Evolutionary conservation across 805 yeast species (phyloP).

Genomic region (Candida tallmaniae): DNA sequence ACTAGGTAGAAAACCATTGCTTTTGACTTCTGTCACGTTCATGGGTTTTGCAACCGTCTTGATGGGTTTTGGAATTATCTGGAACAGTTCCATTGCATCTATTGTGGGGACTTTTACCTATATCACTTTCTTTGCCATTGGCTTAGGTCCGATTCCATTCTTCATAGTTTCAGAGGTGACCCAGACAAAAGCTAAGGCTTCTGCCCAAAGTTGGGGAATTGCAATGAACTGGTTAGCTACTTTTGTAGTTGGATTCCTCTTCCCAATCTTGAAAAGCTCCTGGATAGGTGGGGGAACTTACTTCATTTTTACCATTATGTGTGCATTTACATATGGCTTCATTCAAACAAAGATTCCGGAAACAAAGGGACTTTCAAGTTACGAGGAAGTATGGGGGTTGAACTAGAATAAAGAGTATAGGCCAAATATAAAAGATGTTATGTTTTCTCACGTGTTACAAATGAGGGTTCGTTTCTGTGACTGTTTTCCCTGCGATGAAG

Average conservation of each 20-base stretch:
- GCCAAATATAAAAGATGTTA: no score
- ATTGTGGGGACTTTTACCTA: constrained; percentile 65
- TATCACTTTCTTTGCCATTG: constrained; percentile 83
- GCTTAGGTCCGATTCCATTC: constrained; percentile 95
- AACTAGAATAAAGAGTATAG: no score
- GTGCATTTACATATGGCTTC: constrained; percentile 47
- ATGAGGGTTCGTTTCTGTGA: no score
- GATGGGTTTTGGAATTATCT: constrained; percentile 63
- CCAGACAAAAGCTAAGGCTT: constrained; percentile 69
- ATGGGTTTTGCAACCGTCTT: constrained; percentile 65
- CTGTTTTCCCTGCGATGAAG: no score
- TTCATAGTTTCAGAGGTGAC: constrained; percentile 84
- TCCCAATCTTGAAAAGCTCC: constrained; percentile 63
- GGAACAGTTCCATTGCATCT: constrained; percentile 43
- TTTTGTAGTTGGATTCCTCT: constrained; percentile 70
- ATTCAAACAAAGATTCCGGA: constrained; percentile 59
- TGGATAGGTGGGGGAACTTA: constrained; percentile 76
- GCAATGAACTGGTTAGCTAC: constrained; percentile 90
- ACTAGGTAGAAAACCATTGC: constrained; percentile 60
- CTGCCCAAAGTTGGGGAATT: constrained; percentile 92
- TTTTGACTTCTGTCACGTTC: constrained; percentile 57
- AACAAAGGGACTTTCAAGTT: constrained; percentile 60
- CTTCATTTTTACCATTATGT: constrained; percentile 59
- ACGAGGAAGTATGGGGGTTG: constrained; percentile 62
- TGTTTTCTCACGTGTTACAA: no score